Percentiles rank a stretch among this genome's conserved stretches.
These are phyloP conservation scores for Santalum album DNA, from an alignment of 164 flowering plant species.

Conservation along the genomic window DNA sequence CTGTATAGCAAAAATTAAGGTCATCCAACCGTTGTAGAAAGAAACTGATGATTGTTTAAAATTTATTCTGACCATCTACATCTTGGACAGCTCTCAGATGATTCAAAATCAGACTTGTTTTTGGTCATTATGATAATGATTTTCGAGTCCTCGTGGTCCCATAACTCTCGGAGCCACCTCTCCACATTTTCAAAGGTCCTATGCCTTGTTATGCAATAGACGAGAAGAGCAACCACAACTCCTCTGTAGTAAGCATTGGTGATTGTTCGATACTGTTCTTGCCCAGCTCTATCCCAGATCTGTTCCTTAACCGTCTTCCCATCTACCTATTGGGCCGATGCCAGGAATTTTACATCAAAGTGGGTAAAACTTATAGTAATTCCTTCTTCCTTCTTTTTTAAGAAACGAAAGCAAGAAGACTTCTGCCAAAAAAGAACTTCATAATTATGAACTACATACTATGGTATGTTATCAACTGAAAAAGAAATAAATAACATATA, in stretches of 20 bases:
- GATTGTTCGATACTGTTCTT: conserved; percentile 53
- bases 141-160: conserved; percentile 60
- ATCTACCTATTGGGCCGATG: conserved; percentile 25
- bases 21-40: too few species aligned
- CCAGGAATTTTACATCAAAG: too few species aligned
- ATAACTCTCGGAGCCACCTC: conserved; percentile 61
- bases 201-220: conserved; percentile 53
- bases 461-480: too few species aligned
- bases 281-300: conserved; percentile 65
- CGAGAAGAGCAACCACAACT: conserved; percentile 55
- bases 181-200: conserved; percentile 54
- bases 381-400: too few species aligned
- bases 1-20: too few species aligned
- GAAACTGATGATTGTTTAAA: too few species aligned
- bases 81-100: conserved; percentile 50
- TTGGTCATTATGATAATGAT: conserved; percentile 63
- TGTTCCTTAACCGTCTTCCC: conserved; percentile 67
- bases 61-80: conserved; percentile 44
- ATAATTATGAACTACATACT: too few species aligned
- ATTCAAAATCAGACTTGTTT: conserved; percentile 53
- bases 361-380: too few species aligned
- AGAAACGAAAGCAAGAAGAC: too few species aligned
- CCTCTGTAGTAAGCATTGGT: conserved; percentile 66
- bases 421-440: too few species aligned
- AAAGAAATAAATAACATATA: too few species aligned